A percentile compares a stretch with the other conserved stretches of the same genome.
phyloP scores from a whole-genome alignment of 1,284 basidiomycete species.

The Boletus sp. region DNA sequence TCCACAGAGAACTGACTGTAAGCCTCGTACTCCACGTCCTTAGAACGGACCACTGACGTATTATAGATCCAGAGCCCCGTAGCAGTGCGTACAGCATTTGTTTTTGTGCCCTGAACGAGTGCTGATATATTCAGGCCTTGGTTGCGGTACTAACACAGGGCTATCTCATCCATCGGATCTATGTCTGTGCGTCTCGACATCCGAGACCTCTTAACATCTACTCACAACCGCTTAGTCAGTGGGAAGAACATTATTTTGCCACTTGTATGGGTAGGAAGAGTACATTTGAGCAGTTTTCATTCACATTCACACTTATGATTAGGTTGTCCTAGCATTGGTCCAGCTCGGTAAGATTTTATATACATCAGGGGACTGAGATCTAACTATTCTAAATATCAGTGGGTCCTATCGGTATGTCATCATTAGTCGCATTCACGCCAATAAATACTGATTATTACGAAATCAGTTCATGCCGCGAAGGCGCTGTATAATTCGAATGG shows the following conservation, averaged over 20 bases:
- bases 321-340: constrained; percentile 5
- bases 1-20: constrained; percentile 17
- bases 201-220: too few species aligned
- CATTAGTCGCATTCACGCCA: not conserved
- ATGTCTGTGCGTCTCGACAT: constrained; percentile 7
- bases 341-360: constrained; percentile 15
- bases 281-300: too few species aligned
- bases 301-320: not conserved
- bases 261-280: constrained; percentile 9
- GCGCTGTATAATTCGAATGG: constrained; percentile 3
- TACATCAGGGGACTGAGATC: too few species aligned
- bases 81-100: too few species aligned
- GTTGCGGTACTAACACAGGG: constrained; percentile 12
- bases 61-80: too few species aligned
- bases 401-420: not conserved
- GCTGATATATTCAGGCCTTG: constrained; percentile 6
- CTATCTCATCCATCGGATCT: constrained; percentile 17
- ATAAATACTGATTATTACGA: not conserved
- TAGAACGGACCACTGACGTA: too few species aligned
- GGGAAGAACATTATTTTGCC: constrained; percentile 1
- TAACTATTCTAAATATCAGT: constrained; percentile 2
- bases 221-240: constrained; percentile 12
- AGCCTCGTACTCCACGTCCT: not conserved
- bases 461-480: constrained; percentile 12
- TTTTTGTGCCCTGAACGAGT: not conserved